Conservation (phyloP, 805 yeast genomes). For the Jamesozyma hellenica region DNA sequence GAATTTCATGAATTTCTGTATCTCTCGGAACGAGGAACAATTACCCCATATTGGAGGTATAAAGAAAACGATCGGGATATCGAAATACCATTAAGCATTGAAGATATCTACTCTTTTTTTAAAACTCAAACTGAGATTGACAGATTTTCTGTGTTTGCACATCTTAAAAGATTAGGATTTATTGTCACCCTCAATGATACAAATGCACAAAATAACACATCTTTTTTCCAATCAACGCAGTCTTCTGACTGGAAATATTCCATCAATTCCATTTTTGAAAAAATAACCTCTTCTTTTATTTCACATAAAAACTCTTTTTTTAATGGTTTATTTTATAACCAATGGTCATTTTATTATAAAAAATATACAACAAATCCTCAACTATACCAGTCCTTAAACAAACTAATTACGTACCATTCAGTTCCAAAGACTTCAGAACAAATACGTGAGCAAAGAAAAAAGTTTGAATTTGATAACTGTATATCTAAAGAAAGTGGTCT, state of each 20-base stretch:
- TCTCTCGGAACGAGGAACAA: conserved; percentile 69
- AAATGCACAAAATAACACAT: background rate
- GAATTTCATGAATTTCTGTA: conserved; percentile 63
- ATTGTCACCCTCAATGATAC: conserved; percentile 33
- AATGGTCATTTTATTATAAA: conserved; percentile 12
- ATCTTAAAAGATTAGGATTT: conserved; percentile 71
- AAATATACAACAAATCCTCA: conserved; percentile 22
- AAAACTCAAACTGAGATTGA: conserved; percentile 36
- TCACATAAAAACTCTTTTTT: conserved; percentile 5
- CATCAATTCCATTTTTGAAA: background rate
- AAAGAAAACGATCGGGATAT: conserved; percentile 6
- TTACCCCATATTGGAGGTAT: conserved; percentile 32
- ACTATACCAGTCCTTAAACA: conserved; percentile 25
- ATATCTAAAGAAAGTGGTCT: conserved; percentile 6
- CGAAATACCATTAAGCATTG: conserved; percentile 42
- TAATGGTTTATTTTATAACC: conserved; percentile 15
- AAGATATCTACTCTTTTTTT: conserved; percentile 51
- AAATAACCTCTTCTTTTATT: background rate
- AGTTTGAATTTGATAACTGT: background rate
- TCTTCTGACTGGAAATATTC: background rate
- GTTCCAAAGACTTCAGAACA: conserved; percentile 11
- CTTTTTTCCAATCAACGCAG: conserved; percentile 10
- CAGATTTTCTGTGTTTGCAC: conserved; percentile 56
- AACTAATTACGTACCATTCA: conserved; percentile 17
- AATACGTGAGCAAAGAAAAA: background rate